Percentiles rank a stretch among this genome's conserved stretches.
phyloP scores from a whole-genome alignment of 768 basidiomycete genomes.

The Lanmaoa rubissima region DNA sequence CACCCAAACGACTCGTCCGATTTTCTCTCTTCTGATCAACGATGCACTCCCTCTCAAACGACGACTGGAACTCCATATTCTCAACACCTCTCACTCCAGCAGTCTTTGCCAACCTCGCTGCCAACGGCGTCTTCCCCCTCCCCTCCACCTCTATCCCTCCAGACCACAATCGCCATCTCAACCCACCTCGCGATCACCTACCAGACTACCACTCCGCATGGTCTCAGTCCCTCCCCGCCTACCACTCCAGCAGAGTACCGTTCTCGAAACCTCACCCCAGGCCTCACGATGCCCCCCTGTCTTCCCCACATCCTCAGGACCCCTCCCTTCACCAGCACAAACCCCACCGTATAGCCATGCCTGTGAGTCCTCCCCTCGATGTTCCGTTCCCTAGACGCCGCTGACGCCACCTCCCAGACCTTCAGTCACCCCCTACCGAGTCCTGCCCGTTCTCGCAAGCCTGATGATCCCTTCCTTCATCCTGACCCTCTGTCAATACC shows the following conservation, averaged over 20 bases:
- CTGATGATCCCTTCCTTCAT: slow-evolving; percentile 17
- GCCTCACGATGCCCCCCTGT: slow-evolving; percentile 17
- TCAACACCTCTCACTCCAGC: slow-evolving; percentile 60
- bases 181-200: slow-evolving; percentile 14
- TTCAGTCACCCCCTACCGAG: slow-evolving; percentile 22
- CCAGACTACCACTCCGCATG: slow-evolving; percentile 21
- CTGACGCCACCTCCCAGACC: slow-evolving; percentile 13
- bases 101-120: slow-evolving; percentile 59
- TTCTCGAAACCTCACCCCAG: slow-evolving; percentile 35
- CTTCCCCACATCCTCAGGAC: slow-evolving; percentile 11
- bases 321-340: slow-evolving; percentile 15
- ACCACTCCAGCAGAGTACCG: slow-evolving; percentile 27
- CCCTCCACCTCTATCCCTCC: slow-evolving; percentile 15
- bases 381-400: background rate
- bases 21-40: slow-evolving; percentile 9
- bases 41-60: slow-evolving; percentile 27
- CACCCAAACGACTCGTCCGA: background rate
- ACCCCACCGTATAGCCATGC: slow-evolving; percentile 12
- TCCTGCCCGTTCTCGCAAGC: slow-evolving; percentile 8
- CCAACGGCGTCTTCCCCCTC: slow-evolving; percentile 54
- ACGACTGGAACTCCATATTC: slow-evolving; percentile 59
- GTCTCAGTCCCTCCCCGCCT: slow-evolving; percentile 21
- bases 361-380: slow-evolving; percentile 9
- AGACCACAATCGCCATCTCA: slow-evolving; percentile 34
- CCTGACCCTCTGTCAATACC: slow-evolving; percentile 22